Evolutionary conservation across 1,284 basidiomycete genomes (phyloP).

Genomic region (Pyrrhoderma noxium): DNA sequence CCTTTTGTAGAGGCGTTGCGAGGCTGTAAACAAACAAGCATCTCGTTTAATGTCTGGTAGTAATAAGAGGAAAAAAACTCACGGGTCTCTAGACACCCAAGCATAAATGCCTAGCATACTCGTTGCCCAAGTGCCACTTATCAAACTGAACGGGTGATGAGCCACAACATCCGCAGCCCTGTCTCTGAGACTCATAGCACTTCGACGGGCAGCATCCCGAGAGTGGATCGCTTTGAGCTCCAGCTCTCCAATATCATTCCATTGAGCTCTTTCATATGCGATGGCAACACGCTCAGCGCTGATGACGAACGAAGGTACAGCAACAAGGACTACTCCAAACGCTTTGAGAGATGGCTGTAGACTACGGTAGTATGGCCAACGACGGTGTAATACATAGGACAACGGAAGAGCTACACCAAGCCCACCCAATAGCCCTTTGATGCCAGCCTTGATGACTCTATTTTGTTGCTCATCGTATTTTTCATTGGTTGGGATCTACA

Average conservation of each 20-base stretch:
- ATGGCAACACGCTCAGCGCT: constrained; percentile 62
- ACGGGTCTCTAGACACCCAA: constrained; percentile 31
- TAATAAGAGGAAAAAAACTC: constrained; percentile 1
- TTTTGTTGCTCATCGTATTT: constrained; percentile 38
- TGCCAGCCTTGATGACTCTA: constrained; percentile 52
- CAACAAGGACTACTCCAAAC: constrained; percentile 59
- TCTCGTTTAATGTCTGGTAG: background rate
- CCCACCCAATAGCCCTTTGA: constrained; percentile 54
- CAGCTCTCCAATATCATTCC: constrained; percentile 28
- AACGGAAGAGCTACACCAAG: constrained; percentile 46
- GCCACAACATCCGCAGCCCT: constrained; percentile 37
- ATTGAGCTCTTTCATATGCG: constrained; percentile 9
- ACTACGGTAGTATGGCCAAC: constrained; percentile 55
- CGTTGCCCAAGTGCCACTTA: constrained; percentile 40
- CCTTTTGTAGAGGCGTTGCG: constrained; percentile 16
- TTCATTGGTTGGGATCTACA: constrained; percentile 2
- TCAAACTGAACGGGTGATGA: constrained; percentile 40
- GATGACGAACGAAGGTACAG: constrained; percentile 66
- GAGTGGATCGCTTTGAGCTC: constrained; percentile 28
- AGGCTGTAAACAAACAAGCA: background rate
- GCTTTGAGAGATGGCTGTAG: constrained; percentile 73
- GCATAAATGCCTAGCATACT: constrained; percentile 33
- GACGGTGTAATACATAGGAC: constrained; percentile 51
- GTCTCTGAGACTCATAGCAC: constrained; percentile 28
- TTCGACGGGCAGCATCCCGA: constrained; percentile 30